Evolutionary conservation across 106 monocot genomes (phyloP), one percentile per base, ranked within the genome.

Genomic region (Cymbidium sinense): DNA sequence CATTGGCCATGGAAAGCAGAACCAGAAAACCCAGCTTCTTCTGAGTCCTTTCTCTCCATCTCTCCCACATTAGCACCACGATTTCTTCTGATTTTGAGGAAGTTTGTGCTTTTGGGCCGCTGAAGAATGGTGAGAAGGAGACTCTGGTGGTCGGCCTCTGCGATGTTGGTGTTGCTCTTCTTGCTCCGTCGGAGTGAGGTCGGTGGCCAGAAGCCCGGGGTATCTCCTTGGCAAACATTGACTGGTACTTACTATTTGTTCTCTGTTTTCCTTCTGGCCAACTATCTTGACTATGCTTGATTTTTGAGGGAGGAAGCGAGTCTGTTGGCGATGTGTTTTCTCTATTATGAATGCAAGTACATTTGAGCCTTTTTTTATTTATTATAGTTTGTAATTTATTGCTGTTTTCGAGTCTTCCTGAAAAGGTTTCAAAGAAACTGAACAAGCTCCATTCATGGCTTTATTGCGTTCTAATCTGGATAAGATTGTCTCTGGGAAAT

Each of bases 141-240:
- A 4, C 37, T 15, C 20, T 71, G 71, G 36, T 7, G 31, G 34
- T 20, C 37, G 20, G 71, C 37, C 12, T 39, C 67, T 30, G 70
- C 30, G 70, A 37, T 71, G 36, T 25, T 78, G 39, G 34, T 54
- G 70, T 52, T 77, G 33, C 50, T 78, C 8, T 39, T 83, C 18
- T 31, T 79, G 34, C 50, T 79, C n/a, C 79, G 17, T 15, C 28
- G 25, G 34, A 47, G 33, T 79, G 1, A 30, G 50, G 83, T 83
- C 47, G 50, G 78, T 64, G 78, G 78, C 34, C 78, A 78, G 78
- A 28, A 36, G 23, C 7, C 64, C 50, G 64, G 65, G 7, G 34
- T 64, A 30, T 83, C 83, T 9, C 35, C 74, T 4, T 83, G 83
- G 83, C 64, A 74, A 34, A 83, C 83, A 64, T 75, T 79, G 78